Conservation (phyloP, 441 rosid species). For the Bocquillonia castaneifolia region DNA sequence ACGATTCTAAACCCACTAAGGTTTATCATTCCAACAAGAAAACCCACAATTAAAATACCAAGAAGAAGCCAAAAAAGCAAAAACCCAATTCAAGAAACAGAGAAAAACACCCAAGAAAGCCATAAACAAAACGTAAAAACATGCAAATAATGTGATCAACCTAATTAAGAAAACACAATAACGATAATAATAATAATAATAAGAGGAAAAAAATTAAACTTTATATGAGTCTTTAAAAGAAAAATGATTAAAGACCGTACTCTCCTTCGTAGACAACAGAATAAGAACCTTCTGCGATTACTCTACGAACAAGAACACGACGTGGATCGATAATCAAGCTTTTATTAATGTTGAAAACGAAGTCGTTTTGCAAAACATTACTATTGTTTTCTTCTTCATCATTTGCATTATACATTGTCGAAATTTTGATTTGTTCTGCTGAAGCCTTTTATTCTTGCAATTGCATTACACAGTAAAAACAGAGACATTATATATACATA, state of each 20-base stretch:
- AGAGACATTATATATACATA: constrained; percentile 5
- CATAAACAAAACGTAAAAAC: constrained; percentile 5
- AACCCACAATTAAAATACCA: neutral
- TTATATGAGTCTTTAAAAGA: neutral
- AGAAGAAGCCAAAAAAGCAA: neutral
- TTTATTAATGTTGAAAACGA: constrained; percentile 34
- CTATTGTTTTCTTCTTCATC: constrained; percentile 19
- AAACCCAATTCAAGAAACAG: constrained; percentile 2
- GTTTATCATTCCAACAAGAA: constrained; percentile 4
- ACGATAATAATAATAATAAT: neutral
- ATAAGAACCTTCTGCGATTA: constrained; percentile 46
- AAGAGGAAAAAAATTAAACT: neutral
- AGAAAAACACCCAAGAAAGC: constrained; percentile 6
- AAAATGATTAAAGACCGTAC: constrained; percentile 26
- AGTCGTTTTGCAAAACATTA: constrained; percentile 20
- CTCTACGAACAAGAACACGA: constrained; percentile 25
- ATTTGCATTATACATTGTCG: constrained; percentile 10
- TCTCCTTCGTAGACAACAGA: constrained; percentile 43
- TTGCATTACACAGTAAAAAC: constrained; percentile 28
- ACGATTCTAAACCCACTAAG: constrained; percentile 15
- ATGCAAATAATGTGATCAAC: constrained; percentile 25
- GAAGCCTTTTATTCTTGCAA: constrained; percentile 11
- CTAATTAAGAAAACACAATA: no score
- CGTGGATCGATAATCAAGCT: constrained; percentile 40
- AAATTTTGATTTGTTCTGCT: neutral